These are phyloP conservation scores for Trichocomaceae sp. DNA, from an alignment of 2,329 filamentous ascomycete species.

Conservation along the genomic window DNA sequence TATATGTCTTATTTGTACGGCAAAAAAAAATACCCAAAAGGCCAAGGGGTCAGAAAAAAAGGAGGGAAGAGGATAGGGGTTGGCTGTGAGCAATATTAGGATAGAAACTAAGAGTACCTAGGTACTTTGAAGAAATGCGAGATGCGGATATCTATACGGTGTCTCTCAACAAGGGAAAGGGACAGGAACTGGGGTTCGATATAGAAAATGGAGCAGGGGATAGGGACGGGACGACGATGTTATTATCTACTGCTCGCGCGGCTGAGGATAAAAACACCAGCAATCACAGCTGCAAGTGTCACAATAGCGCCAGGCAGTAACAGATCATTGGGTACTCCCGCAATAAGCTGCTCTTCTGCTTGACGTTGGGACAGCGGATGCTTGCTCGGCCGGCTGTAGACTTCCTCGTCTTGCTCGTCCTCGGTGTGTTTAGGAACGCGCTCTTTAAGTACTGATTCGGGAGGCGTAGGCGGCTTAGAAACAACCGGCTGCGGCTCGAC, in stretches of 20 bases:
- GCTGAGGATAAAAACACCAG: constrained; percentile 84
- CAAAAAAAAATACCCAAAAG: not conserved
- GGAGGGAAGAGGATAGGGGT: not conserved
- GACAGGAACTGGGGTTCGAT: not conserved
- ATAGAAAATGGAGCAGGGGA: not conserved
- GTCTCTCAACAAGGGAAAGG: not conserved
- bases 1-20: not conserved
- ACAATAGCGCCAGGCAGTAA: constrained; percentile 90
- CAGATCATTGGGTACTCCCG: constrained; percentile 88
- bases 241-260: constrained; percentile 50
- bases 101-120: not conserved
- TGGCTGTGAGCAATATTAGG: not conserved
- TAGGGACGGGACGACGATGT: not conserved
- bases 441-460: constrained; percentile 31
- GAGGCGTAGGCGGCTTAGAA: constrained; percentile 46
- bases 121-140: not conserved
- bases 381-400: constrained; percentile 34
- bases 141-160: constrained; percentile 6
- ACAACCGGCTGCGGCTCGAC: constrained; percentile 53
- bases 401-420: constrained; percentile 48
- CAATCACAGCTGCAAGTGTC: constrained; percentile 87
- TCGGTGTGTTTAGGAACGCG: constrained; percentile 28
- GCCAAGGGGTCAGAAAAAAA: not conserved
- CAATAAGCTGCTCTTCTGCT: constrained; percentile 70
- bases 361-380: constrained; percentile 44